Base-by-base conservation (phyloP, 139 green algal genomes). In the Chlorokybus atmophyticus region DNA sequence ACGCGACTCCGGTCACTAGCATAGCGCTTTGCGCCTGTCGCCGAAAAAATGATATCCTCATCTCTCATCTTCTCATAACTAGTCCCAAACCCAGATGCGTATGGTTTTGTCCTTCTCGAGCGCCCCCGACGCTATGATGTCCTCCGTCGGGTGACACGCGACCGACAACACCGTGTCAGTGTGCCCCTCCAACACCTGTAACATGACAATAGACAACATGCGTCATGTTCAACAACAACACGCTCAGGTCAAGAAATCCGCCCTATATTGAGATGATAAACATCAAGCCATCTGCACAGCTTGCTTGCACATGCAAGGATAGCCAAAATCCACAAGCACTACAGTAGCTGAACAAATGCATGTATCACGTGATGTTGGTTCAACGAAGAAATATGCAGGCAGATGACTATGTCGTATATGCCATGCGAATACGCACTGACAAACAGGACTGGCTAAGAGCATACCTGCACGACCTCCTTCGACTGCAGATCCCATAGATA, bases 401-500 rank as follows among this genome's bases (percentile, higher is more conserved):
- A 47, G 19, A 19, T 47, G 19, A 47, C 19, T 47, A 55, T 55
- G 7, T n/a, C 55, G 7, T n/a, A n/a, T n/a, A n/a, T n/a, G n/a
- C n/a, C n/a, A n/a, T n/a, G n/a, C n/a, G n/a, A n/a, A n/a, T n/a
- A n/a, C n/a, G n/a, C n/a, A n/a, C n/a, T n/a, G n/a, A n/a, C n/a
- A n/a, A n/a, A n/a, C n/a, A n/a, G n/a, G n/a, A n/a, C n/a, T n/a
- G n/a, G n/a, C n/a, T n/a, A n/a, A n/a, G n/a, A n/a, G n/a, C n/a
- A n/a, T n/a, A n/a, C n/a, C 38, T 52, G 42, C 4, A 52, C 42
- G 14, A 52, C 27, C 73, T 74, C 29, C 19, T 73, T 74, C 6
- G 39, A 78, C 49, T 86, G 82, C 7, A 95, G 60, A 40, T 85
- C 75, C 75, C 84, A 95, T n/a, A 87, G 29, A 52, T 70, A 81